These are phyloP conservation scores for Camellia granthamiana DNA, from an alignment of 148 eudicot genomes.

Conservation along the genomic window DNA sequence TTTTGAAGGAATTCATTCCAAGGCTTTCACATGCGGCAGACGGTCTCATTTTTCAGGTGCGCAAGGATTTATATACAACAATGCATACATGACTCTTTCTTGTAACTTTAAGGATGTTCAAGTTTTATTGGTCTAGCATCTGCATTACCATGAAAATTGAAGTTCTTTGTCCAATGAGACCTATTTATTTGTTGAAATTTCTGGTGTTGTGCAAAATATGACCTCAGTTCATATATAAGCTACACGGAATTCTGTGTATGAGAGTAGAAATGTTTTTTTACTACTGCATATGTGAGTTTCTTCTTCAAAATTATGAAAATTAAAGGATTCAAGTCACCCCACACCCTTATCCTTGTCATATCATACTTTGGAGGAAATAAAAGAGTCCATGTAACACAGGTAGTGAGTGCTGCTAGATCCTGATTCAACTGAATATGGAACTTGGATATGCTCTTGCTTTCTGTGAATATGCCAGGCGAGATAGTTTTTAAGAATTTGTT, in stretches of 20 bases:
- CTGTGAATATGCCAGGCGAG: neutral
- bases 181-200: neutral
- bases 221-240: neutral
- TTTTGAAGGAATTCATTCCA: conserved; percentile 89
- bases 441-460: neutral
- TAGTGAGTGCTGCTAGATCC: neutral
- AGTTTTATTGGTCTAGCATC: neutral
- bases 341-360: no score
- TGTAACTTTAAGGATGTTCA: neutral
- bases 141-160: neutral
- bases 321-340: no score
- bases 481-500: neutral
- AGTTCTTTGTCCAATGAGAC: neutral
- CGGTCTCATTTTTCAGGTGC: conserved; percentile 99
- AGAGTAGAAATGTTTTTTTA: no score
- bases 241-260: no score
- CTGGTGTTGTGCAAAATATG: neutral
- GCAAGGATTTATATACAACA: neutral
- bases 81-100: neutral
- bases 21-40: conserved; percentile 87
- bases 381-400: neutral
- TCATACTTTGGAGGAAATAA: no score
- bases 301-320: no score
- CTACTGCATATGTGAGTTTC: no score
- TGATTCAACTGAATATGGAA: neutral